Conservation (phyloP, 768 basidiomycete species). For the Suillus variegatus region DNA sequence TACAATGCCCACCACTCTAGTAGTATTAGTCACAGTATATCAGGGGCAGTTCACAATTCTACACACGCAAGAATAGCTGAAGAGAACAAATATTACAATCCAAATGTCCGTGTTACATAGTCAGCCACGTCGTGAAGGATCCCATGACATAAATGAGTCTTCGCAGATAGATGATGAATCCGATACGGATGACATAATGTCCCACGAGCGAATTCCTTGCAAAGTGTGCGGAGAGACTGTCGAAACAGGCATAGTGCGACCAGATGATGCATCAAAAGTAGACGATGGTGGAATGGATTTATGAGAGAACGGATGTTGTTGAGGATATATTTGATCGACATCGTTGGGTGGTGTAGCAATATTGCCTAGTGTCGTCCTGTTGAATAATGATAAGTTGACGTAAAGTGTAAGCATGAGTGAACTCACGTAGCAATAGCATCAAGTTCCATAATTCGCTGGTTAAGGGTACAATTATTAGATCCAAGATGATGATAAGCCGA, state of each 20-base stretch:
- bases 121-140: slow-evolving; percentile 43
- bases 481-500: slow-evolving; percentile 41
- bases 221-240: slow-evolving; percentile 20
- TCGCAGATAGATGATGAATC: slow-evolving; percentile 43
- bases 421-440: slow-evolving; percentile 56
- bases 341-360: slow-evolving; percentile 30
- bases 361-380: slow-evolving; percentile 45
- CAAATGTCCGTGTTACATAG: too few relatives aligned
- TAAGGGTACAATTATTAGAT: slow-evolving; percentile 34
- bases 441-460: slow-evolving; percentile 50
- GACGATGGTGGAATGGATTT: slow-evolving; percentile 2
- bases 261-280: not conserved
- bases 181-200: slow-evolving; percentile 16
- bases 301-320: slow-evolving; percentile 15
- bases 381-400: slow-evolving; percentile 13
- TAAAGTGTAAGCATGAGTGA: not conserved
- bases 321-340: slow-evolving; percentile 14
- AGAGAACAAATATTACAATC: not conserved
- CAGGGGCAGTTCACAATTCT: not conserved
- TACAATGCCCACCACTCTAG: not conserved
- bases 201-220: slow-evolving; percentile 22
- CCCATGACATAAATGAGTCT: slow-evolving; percentile 66
- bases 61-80: not conserved
- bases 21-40: not conserved
- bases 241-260: slow-evolving; percentile 20